Evolutionary conservation across 2,329 filamentous ascomycete species (phyloP).

Genomic region (Bertia moriformis): DNA sequence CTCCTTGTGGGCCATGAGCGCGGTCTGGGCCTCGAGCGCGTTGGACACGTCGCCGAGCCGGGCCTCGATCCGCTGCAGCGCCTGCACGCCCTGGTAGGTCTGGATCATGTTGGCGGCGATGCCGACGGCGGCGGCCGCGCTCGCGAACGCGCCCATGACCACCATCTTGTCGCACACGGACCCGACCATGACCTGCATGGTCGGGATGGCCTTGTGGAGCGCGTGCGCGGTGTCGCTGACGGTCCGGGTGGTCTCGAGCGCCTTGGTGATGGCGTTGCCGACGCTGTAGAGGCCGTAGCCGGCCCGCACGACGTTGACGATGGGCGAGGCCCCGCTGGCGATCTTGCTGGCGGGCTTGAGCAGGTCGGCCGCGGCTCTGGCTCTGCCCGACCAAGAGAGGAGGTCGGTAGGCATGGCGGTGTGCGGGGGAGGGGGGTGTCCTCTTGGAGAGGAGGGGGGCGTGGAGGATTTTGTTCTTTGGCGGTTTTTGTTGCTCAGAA

Average conservation of each 20-base stretch:
- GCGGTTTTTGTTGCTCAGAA: no score
- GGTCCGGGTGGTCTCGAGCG: not conserved
- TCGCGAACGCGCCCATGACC: constrained; percentile 14
- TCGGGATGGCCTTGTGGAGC: constrained; percentile 8
- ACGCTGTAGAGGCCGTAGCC: not conserved
- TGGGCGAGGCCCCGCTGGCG: no score
- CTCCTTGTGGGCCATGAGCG: constrained; percentile 18
- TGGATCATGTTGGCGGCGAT: constrained; percentile 18
- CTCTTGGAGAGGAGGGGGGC: not conserved
- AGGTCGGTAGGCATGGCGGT: not conserved
- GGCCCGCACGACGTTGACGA: not conserved
- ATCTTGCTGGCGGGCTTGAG: not conserved
- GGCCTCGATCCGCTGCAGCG: constrained; percentile 17
- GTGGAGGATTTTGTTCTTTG: no score
- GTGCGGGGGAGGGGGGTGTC: not conserved
- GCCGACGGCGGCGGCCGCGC: constrained; percentile 13
- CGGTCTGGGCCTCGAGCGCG: constrained; percentile 17
- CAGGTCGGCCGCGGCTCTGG: not conserved
- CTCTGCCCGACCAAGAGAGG: not conserved
- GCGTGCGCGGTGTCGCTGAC: not conserved
- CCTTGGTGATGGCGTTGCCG: not conserved
- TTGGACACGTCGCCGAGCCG: constrained; percentile 16
- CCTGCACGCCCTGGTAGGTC: constrained; percentile 19
- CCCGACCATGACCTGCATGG: constrained; percentile 18
- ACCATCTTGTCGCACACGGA: constrained; percentile 16